phyloP scores from a whole-genome alignment of 495 filamentous ascomycete species.

The Hypoxylon lienhwacheense region DNA sequence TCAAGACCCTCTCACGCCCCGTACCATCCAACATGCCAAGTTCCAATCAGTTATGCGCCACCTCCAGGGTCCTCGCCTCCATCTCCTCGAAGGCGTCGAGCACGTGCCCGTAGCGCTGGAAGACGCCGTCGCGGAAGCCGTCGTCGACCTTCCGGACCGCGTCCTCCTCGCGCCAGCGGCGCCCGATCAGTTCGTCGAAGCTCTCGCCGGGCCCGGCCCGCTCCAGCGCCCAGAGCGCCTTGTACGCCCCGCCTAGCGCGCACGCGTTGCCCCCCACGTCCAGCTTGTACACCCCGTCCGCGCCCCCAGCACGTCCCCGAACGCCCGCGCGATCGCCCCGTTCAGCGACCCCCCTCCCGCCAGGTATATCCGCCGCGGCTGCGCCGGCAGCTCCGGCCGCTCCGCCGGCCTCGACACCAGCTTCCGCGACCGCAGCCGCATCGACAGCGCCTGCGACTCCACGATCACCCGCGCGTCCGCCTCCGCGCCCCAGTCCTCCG shows the following conservation, averaged over 20 bases:
- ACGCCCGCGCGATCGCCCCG: constrained; percentile 76
- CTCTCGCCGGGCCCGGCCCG: constrained; percentile 58
- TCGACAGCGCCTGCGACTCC: constrained; percentile 90
- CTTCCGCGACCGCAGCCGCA: constrained; percentile 77
- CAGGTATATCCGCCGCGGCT: constrained; percentile 88
- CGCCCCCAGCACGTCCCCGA: constrained; percentile 87
- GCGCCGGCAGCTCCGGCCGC: constrained; percentile 62
- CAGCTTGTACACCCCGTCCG: constrained; percentile 85
- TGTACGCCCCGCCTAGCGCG: constrained; percentile 93
- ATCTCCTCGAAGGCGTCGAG: constrained; percentile 78
- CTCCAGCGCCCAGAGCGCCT: constrained; percentile 90
- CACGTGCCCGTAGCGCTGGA: constrained; percentile 73
- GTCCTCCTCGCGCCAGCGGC: constrained; percentile 80
- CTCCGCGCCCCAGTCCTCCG: constrained; percentile 44
- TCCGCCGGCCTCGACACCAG: constrained; percentile 63
- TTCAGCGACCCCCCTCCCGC: constrained; percentile 90
- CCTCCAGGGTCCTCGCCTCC: constrained; percentile 67
- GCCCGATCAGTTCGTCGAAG: constrained; percentile 84
- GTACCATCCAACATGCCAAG: background rate
- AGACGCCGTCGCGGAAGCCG: constrained; percentile 75
- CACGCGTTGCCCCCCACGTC: constrained; percentile 97
- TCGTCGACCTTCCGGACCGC: constrained; percentile 79
- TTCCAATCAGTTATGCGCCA: constrained; percentile 46
- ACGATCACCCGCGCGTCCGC: constrained; percentile 85
- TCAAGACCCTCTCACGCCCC: no score